A percentile compares a stretch with the other conserved stretches of the same genome.
phyloP scores from a whole-genome alignment of 208 protist genomes.

The Leishmania major region DNA sequence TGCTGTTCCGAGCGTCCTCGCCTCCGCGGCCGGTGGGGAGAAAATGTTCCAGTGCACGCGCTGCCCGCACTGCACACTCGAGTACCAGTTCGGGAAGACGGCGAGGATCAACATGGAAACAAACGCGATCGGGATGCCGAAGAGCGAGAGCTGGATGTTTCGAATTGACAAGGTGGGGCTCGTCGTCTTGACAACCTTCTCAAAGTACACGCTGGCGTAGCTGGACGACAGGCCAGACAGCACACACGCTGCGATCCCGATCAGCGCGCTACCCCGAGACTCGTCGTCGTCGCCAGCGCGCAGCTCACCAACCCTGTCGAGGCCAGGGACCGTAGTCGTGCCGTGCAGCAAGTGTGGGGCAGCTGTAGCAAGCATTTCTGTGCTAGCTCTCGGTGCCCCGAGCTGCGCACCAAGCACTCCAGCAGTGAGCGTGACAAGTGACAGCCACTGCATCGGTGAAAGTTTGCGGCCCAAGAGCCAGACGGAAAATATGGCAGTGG shows the following conservation, averaged over 20 bases:
- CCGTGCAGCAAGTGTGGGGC: background rate
- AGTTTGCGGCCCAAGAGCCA: slow-evolving; percentile 63
- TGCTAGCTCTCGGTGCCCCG: slow-evolving; percentile 1
- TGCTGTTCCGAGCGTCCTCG: background rate
- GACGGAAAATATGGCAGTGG: slow-evolving; percentile 73
- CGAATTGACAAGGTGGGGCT: slow-evolving; percentile 66
- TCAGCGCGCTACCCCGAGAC: slow-evolving; percentile 23
- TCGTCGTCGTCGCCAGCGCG: slow-evolving; percentile 10
- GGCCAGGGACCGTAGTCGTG: background rate
- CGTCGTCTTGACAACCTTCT: slow-evolving; percentile 81
- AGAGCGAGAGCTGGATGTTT: slow-evolving; percentile 85
- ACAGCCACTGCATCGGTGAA: slow-evolving; percentile 64
- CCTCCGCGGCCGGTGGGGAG: background rate
- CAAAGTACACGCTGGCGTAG: slow-evolving; percentile 87
- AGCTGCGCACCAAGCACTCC: slow-evolving; percentile 67
- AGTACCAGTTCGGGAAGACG: slow-evolving; percentile 46
- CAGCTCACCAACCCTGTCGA: slow-evolving; percentile 1
- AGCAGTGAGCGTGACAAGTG: slow-evolving; percentile 53
- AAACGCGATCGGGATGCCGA: slow-evolving; percentile 68
- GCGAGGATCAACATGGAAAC: slow-evolving; percentile 69
- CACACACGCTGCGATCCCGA: slow-evolving; percentile 62
- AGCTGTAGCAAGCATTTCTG: background rate
- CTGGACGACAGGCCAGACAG: slow-evolving; percentile 71
- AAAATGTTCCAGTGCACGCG: slow-evolving; percentile 44
- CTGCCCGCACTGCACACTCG: slow-evolving; percentile 22